Conservation (phyloP, 768 basidiomycete species). For the Leccinum aurantiacum region DNA sequence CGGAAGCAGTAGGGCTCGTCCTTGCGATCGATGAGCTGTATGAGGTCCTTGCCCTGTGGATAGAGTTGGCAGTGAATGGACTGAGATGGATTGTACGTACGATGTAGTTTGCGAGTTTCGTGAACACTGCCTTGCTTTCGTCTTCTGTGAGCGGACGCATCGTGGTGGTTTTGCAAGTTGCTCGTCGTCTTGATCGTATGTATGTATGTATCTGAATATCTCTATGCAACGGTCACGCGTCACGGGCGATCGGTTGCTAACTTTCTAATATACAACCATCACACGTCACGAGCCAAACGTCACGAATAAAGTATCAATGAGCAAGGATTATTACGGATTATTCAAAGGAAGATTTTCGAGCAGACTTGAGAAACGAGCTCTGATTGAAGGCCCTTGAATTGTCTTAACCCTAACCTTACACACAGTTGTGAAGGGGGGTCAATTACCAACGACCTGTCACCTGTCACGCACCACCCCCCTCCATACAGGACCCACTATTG, state of each 20-base stretch:
- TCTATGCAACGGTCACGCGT: not conserved
- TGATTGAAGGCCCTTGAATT: not conserved
- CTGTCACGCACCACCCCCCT: not conserved
- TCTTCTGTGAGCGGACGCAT: constrained; percentile 98
- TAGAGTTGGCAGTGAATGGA: not conserved
- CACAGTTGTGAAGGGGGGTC: not conserved
- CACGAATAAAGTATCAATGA: not conserved
- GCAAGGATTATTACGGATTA: not conserved
- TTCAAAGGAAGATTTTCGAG: not conserved
- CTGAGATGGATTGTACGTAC: constrained; percentile 42
- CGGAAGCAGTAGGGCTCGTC: constrained; percentile 97
- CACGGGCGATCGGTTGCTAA: not conserved
- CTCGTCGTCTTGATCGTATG: not conserved
- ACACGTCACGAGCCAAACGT: not conserved
- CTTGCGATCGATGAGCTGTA: constrained; percentile 90
- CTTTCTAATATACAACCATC: not conserved
- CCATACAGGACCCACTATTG: not conserved
- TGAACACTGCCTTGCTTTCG: constrained; percentile 94
- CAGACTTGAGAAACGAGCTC: not conserved
- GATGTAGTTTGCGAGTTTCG: constrained; percentile 97
- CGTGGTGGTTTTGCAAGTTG: constrained; percentile 12
- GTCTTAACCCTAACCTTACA: not conserved
- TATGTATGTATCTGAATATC: not conserved
- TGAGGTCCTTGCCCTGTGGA: constrained; percentile 87
- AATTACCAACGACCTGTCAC: not conserved